Base-by-base conservation (phyloP, 176 grass and related monocot genomes). In the Elaeis guineensis region DNA sequence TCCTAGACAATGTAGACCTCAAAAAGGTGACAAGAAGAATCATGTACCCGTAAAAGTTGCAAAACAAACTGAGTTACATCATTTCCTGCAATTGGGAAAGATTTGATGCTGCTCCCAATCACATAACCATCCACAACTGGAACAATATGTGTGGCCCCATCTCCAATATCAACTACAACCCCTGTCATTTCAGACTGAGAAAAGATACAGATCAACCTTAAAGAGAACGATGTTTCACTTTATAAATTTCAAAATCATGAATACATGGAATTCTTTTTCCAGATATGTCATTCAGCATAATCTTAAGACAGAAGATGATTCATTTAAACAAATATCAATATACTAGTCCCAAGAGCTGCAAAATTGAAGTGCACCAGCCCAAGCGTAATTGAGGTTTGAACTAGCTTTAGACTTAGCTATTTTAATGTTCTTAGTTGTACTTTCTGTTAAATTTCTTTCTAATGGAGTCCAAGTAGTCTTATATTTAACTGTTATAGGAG, bases 111-210 rank as follows among this genome's bases (percentile, higher is more conserved):
- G 63, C 93, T 97, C 44, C 93, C 93, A 71, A 97, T 91, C 29
- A 97, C 84, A 75, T 97, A 97, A 61, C 93, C 93, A 65, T 97
- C 87, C 17, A 97, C 87, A 70, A 97, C 93, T 12, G 93, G 93
- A 55, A 97, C 93, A 9, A 97, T 63, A 52, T 97, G 87, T 19
- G 87, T 72, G 51, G 87, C 75, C 58, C 93, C 87, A 80, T 97
- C 81, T 72, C 93, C 93, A 55, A 97, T 91, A 73, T 97, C 93
- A 71, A 97, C 83, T 77, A 91, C 87, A 51, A 97, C 93, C 74
- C 93, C 93, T 91, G 93, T 97, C 87, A 91, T 97, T 81, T 91
- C 87, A 92, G 81, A 80, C 93, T 97, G 87, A 88, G 44, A 71
- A 80, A 77, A 78, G 73, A 72, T 78, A 84, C 78, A 65, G 66